A percentile compares a stretch with the other conserved stretches of the same genome.
phyloP scores from a whole-genome alignment of 2,329 filamentous ascomycete genomes.

The Trichoderma citrinoviride region DNA sequence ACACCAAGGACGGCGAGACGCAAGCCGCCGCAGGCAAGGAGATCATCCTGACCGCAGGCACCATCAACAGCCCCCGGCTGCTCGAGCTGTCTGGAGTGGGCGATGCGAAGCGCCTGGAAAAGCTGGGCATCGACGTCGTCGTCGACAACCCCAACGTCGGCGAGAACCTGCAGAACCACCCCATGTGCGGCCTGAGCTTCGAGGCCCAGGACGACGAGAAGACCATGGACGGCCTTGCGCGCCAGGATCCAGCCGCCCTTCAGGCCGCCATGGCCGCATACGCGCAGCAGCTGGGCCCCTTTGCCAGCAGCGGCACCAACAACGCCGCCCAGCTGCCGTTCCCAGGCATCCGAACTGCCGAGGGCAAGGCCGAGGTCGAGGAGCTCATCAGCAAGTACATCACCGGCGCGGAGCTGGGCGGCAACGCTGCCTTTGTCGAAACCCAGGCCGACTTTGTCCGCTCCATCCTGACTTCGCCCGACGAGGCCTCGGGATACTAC shows the following conservation, averaged over 20 bases:
- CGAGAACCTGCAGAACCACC: constrained; percentile 40
- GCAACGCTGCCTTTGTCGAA: background rate
- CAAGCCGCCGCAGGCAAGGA: constrained; percentile 35
- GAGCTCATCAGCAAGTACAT: constrained; percentile 15
- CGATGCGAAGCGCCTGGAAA: constrained; percentile 34
- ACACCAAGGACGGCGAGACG: constrained; percentile 18
- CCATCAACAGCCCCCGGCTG: constrained; percentile 43
- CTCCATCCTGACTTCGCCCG: constrained; percentile 10
- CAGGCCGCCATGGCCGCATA: constrained; percentile 36
- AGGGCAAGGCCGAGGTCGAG: constrained; percentile 5
- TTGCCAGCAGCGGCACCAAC: constrained; percentile 19
- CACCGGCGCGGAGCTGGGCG: background rate
- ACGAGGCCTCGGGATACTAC: constrained; percentile 9
- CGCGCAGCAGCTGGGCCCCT: constrained; percentile 8
- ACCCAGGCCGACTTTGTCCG: constrained; percentile 17
- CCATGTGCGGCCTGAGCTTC: constrained; percentile 21
- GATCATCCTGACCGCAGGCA: constrained; percentile 43
- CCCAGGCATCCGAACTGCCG: background rate
- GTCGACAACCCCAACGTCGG: constrained; percentile 40
- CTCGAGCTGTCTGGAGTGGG: constrained; percentile 46
- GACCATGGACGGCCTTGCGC: constrained; percentile 34
- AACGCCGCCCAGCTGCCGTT: constrained; percentile 1
- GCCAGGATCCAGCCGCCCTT: constrained; percentile 34
- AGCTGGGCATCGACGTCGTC: constrained; percentile 33
- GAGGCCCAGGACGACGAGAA: constrained; percentile 17